These are phyloP conservation scores for Ustulina deusta DNA, from an alignment of 2,329 filamentous ascomycete genomes.

Conservation along the genomic window DNA sequence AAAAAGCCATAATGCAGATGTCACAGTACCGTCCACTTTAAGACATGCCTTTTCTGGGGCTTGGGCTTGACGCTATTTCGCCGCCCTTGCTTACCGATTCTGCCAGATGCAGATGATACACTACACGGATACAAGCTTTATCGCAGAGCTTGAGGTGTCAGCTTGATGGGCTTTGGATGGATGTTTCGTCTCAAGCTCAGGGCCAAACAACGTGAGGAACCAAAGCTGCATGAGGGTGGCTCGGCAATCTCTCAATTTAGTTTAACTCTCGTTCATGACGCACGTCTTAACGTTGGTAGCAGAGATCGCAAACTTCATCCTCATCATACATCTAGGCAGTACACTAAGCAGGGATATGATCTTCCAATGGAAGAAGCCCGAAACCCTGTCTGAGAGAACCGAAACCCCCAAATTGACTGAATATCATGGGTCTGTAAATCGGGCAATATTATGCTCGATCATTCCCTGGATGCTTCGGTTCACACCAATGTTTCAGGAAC, in stretches of 20 bases:
- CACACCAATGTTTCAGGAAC: constrained; percentile 15
- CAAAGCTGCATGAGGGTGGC: background rate
- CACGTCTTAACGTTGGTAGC: background rate
- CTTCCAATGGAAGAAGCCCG: no score
- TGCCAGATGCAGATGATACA: background rate
- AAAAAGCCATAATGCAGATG: no score
- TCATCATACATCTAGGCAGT: background rate
- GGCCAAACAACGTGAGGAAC: background rate
- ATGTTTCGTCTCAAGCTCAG: constrained; percentile 1
- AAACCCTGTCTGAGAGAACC: background rate
- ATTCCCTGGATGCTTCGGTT: background rate
- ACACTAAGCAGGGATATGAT: background rate
- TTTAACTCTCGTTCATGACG: background rate
- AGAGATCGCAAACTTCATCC: background rate
- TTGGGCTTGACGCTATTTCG: background rate
- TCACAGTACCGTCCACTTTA: background rate
- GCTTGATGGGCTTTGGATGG: background rate
- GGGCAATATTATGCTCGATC: constrained; percentile 9
- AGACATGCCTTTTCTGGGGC: background rate
- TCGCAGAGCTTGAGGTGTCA: constrained; percentile 7
- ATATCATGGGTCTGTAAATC: background rate
- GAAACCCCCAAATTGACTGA: background rate
- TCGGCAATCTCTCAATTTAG: background rate
- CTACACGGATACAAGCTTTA: background rate
- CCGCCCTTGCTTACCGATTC: background rate